A percentile compares a stretch with the other conserved stretches of the same genome.
Evolutionary conservation across 1,284 basidiomycete genomes (phyloP).

Genomic region (Tilletia walkeri): DNA sequence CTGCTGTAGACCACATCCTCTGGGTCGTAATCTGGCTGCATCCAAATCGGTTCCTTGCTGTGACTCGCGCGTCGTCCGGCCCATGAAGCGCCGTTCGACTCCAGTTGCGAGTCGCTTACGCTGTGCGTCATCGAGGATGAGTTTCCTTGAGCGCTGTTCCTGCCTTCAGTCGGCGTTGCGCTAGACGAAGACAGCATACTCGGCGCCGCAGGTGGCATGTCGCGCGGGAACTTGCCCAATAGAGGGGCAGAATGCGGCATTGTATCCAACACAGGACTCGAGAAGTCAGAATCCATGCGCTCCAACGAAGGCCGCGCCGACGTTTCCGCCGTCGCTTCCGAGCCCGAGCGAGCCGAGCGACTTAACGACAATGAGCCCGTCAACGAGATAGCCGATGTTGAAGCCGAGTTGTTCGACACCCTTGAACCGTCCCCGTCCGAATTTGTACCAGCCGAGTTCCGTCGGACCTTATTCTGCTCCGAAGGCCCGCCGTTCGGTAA

Average conservation of each 20-base stretch:
- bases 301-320: conserved; percentile 44
- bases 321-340: conserved; percentile 37
- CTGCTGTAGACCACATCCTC: conserved; percentile 85
- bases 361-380: not conserved
- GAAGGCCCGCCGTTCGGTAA: conserved; percentile 1
- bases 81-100: not conserved
- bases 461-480: not conserved
- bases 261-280: not conserved
- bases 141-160: conserved; percentile 5
- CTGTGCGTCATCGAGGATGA: conserved; percentile 4
- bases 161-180: not conserved
- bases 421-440: conserved; percentile 15
- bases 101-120: conserved; percentile 9
- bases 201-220: not conserved
- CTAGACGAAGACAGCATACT: not conserved
- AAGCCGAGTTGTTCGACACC: conserved; percentile 13
- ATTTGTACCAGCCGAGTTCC: conserved; percentile 7
- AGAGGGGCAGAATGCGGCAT: conserved; percentile 17
- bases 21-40: conserved; percentile 56
- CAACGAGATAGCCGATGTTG: not conserved
- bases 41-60: conserved; percentile 32
- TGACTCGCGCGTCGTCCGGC: conserved; percentile 25
- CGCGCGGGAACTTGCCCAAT: conserved; percentile 16
- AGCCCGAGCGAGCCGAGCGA: conserved; percentile 23
- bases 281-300: conserved; percentile 19